A percentile compares a stretch with the other conserved stretches of the same genome.
Conservation (phyloP, 2,329 filamentous ascomycete genomes). For the Stenocarpella maydis region DNA sequence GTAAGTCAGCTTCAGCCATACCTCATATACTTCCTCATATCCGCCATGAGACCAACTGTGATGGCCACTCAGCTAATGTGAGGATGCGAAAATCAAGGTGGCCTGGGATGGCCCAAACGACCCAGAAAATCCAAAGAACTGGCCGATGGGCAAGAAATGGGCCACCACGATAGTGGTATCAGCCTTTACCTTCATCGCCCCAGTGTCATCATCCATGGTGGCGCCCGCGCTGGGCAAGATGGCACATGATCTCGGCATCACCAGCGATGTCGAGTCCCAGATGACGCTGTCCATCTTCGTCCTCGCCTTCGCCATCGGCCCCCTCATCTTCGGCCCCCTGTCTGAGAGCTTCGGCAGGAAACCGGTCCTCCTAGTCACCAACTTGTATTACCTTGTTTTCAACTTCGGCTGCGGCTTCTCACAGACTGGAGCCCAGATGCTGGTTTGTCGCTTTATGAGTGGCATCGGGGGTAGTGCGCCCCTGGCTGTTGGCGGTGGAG, state of each 20-base stretch:
- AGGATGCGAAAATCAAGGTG: background rate
- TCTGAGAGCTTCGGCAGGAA: conserved; percentile 65
- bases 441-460: conserved; percentile 1
- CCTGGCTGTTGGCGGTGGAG: conserved; percentile 5
- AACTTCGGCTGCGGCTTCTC: background rate
- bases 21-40: background rate
- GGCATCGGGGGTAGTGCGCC: conserved; percentile 1
- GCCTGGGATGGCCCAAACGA: conserved; percentile 46
- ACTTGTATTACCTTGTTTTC: background rate
- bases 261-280: conserved; percentile 47
- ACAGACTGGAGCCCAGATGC: background rate
- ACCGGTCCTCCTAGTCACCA: conserved; percentile 58
- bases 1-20: background rate
- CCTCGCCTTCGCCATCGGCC: conserved; percentile 62
- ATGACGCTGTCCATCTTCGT: conserved; percentile 62
- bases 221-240: conserved; percentile 47
- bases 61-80: background rate
- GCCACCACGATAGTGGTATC: conserved; percentile 54
- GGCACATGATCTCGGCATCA: conserved; percentile 52
- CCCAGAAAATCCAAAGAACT: conserved; percentile 46
- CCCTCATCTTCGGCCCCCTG: conserved; percentile 58
- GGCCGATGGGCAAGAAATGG: conserved; percentile 55
- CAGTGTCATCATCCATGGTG: conserved; percentile 58
- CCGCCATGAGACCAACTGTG: background rate
- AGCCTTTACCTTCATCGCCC: conserved; percentile 60